A percentile compares a stretch with the other conserved stretches of the same genome.
Conservation (phyloP, 2,329 filamentous ascomycete species). For the Pseudofabraea citricarpa region DNA sequence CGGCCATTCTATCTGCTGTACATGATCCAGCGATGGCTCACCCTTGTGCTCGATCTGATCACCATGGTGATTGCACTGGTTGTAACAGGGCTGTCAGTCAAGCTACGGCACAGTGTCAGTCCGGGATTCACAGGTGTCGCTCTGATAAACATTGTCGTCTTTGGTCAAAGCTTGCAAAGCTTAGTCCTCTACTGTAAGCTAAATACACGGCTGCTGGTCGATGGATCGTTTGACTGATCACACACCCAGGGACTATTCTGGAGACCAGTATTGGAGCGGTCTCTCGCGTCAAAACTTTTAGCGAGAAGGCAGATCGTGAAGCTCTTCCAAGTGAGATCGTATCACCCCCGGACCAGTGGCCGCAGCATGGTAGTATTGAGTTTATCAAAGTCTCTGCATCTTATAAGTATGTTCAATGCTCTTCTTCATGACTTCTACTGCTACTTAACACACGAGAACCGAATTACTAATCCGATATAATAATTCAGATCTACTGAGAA, state of each 20-base stretch:
- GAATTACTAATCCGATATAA: background rate
- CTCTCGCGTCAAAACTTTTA: conserved; percentile 45
- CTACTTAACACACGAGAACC: background rate
- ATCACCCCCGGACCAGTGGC: conserved; percentile 7
- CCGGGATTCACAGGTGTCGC: conserved; percentile 17
- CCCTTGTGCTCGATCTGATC: conserved; percentile 27
- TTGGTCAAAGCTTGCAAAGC: conserved; percentile 5
- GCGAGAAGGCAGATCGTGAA: conserved; percentile 25
- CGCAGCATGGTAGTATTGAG: conserved; percentile 6
- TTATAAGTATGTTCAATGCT: conserved; percentile 4
- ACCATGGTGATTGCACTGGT: conserved; percentile 16
- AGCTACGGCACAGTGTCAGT: conserved; percentile 13
- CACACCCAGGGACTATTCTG: background rate
- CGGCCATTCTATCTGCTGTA: conserved; percentile 50
- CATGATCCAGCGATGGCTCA: conserved; percentile 52
- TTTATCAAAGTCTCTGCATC: conserved; percentile 5
- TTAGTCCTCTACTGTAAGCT: background rate
- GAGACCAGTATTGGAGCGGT: conserved; percentile 43
- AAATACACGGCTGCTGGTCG: background rate
- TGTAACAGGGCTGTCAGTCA: conserved; percentile 24
- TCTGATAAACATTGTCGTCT: conserved; percentile 13
- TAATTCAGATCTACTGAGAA: background rate
- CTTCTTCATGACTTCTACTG: too few relatives aligned
- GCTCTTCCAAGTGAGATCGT: conserved; percentile 29
- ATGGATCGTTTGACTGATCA: background rate